A percentile compares a stretch with the other conserved stretches of the same genome.
These are phyloP conservation scores for Didymellaceae sp. DNA, from an alignment of 2,329 filamentous ascomycete genomes.

Conservation along the genomic window DNA sequence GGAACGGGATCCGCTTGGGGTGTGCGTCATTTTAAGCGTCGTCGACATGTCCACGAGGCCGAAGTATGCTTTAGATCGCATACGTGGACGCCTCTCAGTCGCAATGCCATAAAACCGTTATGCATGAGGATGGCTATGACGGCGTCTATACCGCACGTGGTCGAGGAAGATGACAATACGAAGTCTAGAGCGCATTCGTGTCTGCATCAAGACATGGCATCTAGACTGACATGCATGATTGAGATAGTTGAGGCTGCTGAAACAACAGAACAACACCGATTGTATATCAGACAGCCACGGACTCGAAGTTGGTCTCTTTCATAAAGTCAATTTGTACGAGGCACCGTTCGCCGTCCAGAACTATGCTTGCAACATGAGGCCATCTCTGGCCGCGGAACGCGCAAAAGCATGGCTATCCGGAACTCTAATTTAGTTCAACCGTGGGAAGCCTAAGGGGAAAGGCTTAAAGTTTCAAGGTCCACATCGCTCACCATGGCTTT, in stretches of 20 bases:
- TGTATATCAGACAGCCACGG: no score
- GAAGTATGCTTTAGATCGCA: slow-evolving; percentile 1
- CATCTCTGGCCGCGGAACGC: neutral
- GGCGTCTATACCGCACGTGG: neutral
- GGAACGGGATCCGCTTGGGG: slow-evolving; percentile 2
- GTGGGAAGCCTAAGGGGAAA: no score
- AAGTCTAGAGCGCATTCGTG: neutral
- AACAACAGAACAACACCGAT: no score
- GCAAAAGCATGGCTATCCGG: neutral
- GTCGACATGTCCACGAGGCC: slow-evolving; percentile 9
- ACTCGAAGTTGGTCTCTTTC: no score
- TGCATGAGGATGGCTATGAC: neutral
- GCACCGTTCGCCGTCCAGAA: no score
- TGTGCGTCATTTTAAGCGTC: slow-evolving; percentile 10
- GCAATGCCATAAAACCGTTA: neutral
- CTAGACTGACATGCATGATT: no score
- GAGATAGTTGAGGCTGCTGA: no score
- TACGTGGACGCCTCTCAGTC: slow-evolving; percentile 9
- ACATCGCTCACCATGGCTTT: slow-evolving; percentile 11
- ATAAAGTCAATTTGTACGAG: no score
- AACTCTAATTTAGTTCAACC: no score
- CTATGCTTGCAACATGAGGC: no score
- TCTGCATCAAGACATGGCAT: no score
- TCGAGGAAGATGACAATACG: no score
- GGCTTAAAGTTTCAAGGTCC: slow-evolving; percentile 7